Evolutionary conservation across 768 basidiomycete species (phyloP), one percentile per base, ranked within the genome.

Genomic region (Tylopilus intermedius): DNA sequence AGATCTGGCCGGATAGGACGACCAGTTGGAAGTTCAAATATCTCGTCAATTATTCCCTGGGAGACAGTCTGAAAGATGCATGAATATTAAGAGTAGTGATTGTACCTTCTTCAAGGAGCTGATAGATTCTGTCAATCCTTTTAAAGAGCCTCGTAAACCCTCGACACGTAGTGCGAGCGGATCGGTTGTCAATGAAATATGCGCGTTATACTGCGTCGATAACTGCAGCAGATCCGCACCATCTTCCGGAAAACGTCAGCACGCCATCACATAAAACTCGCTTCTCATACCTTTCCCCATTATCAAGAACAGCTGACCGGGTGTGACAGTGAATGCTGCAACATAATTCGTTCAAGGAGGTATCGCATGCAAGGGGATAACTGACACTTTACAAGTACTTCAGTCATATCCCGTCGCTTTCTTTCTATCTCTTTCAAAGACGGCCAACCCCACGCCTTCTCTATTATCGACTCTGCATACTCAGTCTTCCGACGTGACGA

Each of bases 391-490:
- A 69, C 65, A 18, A 69, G 62, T 4, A 76, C 62, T 63, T 82
- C 80, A 14, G 74, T 82, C 65, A 68, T 70, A 45, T 81, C 80
- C 43, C 72, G 72, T 60, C 71, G 73, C 48, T 75, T 68, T 60
- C 75, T 76, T 60, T 78, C 73, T 6, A 85, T 71, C 29, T 77
- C 74, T 42, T 72, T 67, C 49, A 86, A 62, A 26, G 83, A 79
- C 6, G 83, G 81, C 86, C 85, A 89, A 26, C 72, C 72, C 88
- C 88, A 91, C 51, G 74, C 70, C 53, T 76, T 69, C 64, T 87
- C 82, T 26, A 90, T 75, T 55, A 89, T 81, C 45, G 73, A 70
- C 42, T 72, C 72, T 38, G 77, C 79, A 58, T 67, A 71, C 35
- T 71, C 61, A 52, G 65, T 60, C 59, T 79, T 81, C 41, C 64